These are phyloP conservation scores for Meyerozyma guilliermondii DNA, from an alignment of 1,139 yeast species.

Conservation along the genomic window DNA sequence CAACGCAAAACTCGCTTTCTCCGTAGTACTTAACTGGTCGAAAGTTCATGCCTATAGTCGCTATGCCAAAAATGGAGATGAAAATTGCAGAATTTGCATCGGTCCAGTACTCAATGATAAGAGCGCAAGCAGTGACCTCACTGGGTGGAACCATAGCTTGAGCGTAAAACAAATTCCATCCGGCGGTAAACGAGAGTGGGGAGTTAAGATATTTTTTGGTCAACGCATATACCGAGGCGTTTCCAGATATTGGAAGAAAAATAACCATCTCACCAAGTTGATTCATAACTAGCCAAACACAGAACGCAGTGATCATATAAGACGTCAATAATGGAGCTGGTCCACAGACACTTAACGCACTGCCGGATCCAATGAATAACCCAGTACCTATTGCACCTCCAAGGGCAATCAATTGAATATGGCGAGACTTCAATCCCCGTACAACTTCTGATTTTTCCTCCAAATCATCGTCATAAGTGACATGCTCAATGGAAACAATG, in stretches of 20 bases:
- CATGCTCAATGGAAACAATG: not conserved
- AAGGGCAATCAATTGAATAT: conserved; percentile 44
- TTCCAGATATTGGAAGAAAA: conserved; percentile 39
- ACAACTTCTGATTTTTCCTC: not conserved
- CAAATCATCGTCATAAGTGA: not conserved
- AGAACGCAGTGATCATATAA: conserved; percentile 26
- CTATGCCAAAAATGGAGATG: conserved; percentile 48
- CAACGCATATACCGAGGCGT: conserved; percentile 6
- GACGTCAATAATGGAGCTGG: conserved; percentile 33
- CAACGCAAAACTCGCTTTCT: conserved; percentile 17
- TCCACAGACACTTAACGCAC: conserved; percentile 32
- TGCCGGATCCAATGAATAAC: conserved; percentile 32
- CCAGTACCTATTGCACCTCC: conserved; percentile 51
- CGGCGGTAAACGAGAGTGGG: conserved; percentile 21
- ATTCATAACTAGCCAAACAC: conserved; percentile 38
- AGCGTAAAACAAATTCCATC: conserved; percentile 16
- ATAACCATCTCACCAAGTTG: conserved; percentile 38
- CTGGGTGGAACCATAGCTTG: conserved; percentile 4
- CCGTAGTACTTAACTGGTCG: conserved; percentile 27
- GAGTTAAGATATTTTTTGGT: conserved; percentile 31
- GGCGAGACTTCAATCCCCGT: conserved; percentile 38
- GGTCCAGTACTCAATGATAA: conserved; percentile 5
- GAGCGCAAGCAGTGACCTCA: conserved; percentile 6
- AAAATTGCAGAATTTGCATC: conserved; percentile 52
- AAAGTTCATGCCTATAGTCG: conserved; percentile 32